Conservation (phyloP, 23 red algal genomes). For the Gracilariopsis chorda region DNA sequence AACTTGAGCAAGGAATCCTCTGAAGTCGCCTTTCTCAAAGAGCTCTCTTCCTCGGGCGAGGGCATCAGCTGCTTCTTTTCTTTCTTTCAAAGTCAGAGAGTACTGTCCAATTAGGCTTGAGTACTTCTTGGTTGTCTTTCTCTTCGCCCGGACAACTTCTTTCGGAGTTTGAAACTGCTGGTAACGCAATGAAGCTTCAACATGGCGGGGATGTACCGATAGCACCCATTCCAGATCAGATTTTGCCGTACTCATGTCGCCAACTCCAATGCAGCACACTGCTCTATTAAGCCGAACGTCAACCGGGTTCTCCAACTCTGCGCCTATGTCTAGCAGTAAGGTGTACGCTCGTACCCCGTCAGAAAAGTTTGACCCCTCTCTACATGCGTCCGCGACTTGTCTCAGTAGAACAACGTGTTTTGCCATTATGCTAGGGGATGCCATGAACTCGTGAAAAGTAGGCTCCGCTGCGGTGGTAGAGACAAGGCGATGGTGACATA, state of each 20-base stretch:
- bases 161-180: constrained; percentile 32
- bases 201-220: constrained; percentile 21
- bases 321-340: not conserved
- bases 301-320: not conserved
- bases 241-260: not conserved
- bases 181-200: constrained; percentile 31
- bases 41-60: constrained; percentile 12
- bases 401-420: constrained; percentile 42
- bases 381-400: constrained; percentile 68
- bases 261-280: constrained; percentile 8
- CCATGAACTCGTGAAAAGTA: constrained; percentile 52
- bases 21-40: constrained; percentile 30
- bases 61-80: not conserved
- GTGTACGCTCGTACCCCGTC: constrained; percentile 36
- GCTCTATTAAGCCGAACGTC: constrained; percentile 21
- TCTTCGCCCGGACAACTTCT: not conserved
- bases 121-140: not conserved
- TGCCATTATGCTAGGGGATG: constrained; percentile 4
- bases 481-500: constrained; percentile 54
- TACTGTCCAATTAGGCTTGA: not conserved
- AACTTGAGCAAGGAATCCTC: constrained; percentile 27
- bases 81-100: constrained; percentile 16
- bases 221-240: constrained; percentile 35
- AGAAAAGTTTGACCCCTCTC: constrained; percentile 20
- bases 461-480: constrained; percentile 30